Evolutionary conservation across 208 protist genomes (phyloP).

Genomic region (Eutreptiella sp.): DNA sequence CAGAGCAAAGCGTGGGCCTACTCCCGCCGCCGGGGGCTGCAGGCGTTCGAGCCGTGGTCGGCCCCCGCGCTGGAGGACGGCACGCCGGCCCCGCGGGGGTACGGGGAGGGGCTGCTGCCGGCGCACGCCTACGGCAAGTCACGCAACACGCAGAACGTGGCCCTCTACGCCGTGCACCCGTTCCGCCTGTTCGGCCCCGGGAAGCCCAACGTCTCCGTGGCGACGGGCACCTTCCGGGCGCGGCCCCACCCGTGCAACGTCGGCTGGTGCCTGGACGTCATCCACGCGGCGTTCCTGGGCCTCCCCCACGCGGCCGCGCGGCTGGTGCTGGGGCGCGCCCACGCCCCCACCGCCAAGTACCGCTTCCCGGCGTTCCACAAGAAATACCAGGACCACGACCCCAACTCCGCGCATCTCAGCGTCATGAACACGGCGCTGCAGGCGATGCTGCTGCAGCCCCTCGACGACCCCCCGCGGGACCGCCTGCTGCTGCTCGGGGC

Average conservation of each 20-base stretch:
- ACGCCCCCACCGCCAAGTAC: background rate
- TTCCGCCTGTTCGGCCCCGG: constrained; percentile 6
- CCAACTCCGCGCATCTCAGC: background rate
- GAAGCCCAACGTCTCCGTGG: constrained; percentile 1
- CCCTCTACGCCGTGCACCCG: constrained; percentile 18
- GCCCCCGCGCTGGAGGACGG: too few species aligned
- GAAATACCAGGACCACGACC: constrained; percentile 1
- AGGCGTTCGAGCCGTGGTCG: constrained; percentile 10
- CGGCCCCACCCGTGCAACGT: background rate
- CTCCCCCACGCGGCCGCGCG: background rate
- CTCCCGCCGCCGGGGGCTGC: background rate
- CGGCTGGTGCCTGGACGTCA: constrained; percentile 11
- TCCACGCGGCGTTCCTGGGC: constrained; percentile 2
- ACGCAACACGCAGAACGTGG: constrained; percentile 12
- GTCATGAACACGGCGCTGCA: constrained; percentile 1
- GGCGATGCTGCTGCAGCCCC: constrained; percentile 1
- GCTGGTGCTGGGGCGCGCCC: background rate
- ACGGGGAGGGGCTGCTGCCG: too few species aligned
- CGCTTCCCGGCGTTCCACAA: background rate
- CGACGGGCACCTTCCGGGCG: background rate
- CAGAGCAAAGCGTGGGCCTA: too few species aligned
- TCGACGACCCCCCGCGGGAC: background rate
- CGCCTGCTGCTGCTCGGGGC: background rate
- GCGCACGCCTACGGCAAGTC: too few species aligned
- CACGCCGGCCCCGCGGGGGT: too few species aligned